Evolutionary conservation across 352 stramenopile species (phyloP), one percentile per base, ranked within the genome.

Genomic region (Elongisporangium undulatum): DNA sequence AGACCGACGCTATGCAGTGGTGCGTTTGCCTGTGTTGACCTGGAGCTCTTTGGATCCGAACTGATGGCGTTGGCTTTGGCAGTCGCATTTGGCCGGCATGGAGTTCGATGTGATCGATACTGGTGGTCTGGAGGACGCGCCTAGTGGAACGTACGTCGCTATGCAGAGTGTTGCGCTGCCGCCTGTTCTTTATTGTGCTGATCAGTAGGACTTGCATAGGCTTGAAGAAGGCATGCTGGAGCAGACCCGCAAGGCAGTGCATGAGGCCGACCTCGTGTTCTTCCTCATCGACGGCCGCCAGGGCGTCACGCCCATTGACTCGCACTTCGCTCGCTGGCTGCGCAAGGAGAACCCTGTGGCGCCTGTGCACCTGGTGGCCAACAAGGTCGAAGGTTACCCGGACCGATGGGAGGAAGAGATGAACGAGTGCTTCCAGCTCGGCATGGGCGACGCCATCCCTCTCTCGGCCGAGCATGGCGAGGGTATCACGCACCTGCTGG

Each of bases 71-170:
- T 39, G 15, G 12, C 56, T 56, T 26, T 19, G 23, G 5, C 48
- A 76, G 54, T 78, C 77, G 2, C 79, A 80, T 1, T 51, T 94
- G 3, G 82, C 85, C 0, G 82, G 82, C 6, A 50, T 94, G 61
- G 76, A 89, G n/a, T 76, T 94, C 57, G 82, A 94, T 50, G 82
- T 94, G 58, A 87, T 92, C 29, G 85, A 94, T 71, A 94, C 85
- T 34, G 85, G 85, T 26, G 85, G 85, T 41, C 74, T 94, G 3
- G 85, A 85, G 61, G 85, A 94, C 26, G 75, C 82, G 22, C 82
- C 82, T 4, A 74, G 66, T 0, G 82, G 84, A 55, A 70, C 70
- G 59, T 85, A 72, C 41, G 65, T 68, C 22, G 17, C 16, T 8
- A 2, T 41, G 9, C 29, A 41, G 4, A 41, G 9, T 50, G 1